Evolutionary conservation across 192 early-diverging fungal genomes (phyloP), one percentile per base, ranked within the genome.

Genomic region (Coemansia sp.): DNA sequence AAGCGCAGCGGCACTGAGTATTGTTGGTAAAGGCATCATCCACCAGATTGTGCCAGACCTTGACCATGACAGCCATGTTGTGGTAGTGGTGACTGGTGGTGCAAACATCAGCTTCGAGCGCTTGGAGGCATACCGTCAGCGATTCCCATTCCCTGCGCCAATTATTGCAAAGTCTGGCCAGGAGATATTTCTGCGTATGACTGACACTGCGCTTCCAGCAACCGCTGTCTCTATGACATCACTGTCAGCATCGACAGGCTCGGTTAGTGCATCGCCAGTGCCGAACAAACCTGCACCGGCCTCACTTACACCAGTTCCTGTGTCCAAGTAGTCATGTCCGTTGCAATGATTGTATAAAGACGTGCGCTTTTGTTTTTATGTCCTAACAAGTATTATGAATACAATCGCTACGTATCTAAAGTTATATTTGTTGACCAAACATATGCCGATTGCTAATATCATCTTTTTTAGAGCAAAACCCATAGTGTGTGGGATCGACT

Each of bases 151-250:
- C 40, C 83, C 78, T 12, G 78, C 90, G 26, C 85, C 89, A 16
- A 90, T 87, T 32, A 85, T 90, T 66, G 90, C 89, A 41, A 87
- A 88, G 65, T 88, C 86, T 21, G 90, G 90, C 0, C 80, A 86
- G n/a, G 89, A 91, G 37, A 86, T 90, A 15, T 87, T 79, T 63
- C 72, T 84, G 76, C 71, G 82, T 12, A 80, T 80, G 78, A 55
- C 46, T 8, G 78, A 80, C 32, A 54, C 78, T 5, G 49, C 65
- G 15, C 63, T 58, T 59, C 61, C 72, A n/a, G 22, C 65, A 11
- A 43, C 45, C 10, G 19, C 57, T 7, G n/a, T 5, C n/a, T 10
- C 51, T 22, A n/a, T 18, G 1, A 52, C n/a, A 21, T 8, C 18
- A 18, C 43, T 45, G 13, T 52, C 51, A 18, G 8, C 21, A 7